Percentiles rank a stretch among this genome's conserved stretches.
Evolutionary conservation across 306 rosid genomes (phyloP).

Genomic region (Chamaecrista fasciculata): DNA sequence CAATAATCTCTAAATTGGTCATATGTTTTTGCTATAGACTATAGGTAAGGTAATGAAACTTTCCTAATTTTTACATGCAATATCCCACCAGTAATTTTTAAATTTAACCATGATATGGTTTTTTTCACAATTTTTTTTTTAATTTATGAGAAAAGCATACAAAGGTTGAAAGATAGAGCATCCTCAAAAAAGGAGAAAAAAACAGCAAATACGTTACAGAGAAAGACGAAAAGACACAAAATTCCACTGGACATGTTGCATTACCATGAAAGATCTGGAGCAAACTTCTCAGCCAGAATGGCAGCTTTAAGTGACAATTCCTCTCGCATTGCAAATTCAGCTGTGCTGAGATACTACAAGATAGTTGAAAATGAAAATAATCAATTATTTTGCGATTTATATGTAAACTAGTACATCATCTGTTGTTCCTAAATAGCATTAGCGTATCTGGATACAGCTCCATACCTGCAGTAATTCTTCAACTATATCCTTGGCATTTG

Average conservation of each 20-base stretch:
- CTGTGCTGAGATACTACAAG: slow-evolving; percentile 94
- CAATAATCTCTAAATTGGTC: slow-evolving; percentile 2
- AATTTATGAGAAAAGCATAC: too few relatives aligned
- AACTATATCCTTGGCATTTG: slow-evolving; percentile 98
- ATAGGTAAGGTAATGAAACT: neutral
- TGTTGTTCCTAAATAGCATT: slow-evolving; percentile 14
- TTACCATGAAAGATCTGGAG: slow-evolving; percentile 98
- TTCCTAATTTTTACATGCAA: neutral
- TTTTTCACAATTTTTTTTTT: slow-evolving; percentile 2
- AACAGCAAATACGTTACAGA: slow-evolving; percentile 2
- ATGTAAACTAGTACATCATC: slow-evolving; percentile 30
- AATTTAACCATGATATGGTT: neutral
- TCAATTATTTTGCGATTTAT: slow-evolving; percentile 21
- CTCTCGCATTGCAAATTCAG: slow-evolving; percentile 98
- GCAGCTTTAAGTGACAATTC: slow-evolving; percentile 98
- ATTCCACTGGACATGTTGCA: slow-evolving; percentile 13
- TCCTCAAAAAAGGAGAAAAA: neutral
- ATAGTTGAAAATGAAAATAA: slow-evolving; percentile 35
- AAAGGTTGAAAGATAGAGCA: neutral
- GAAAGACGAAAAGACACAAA: slow-evolving; percentile 8
- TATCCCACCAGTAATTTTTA: neutral
- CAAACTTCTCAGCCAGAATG: slow-evolving; percentile 98
- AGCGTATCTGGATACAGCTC: slow-evolving; percentile 19
- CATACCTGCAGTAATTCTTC: slow-evolving; percentile 96
- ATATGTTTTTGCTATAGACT: neutral